A percentile compares a stretch with the other conserved stretches of the same genome.
Evolutionary conservation across 768 basidiomycete species (phyloP).

Genomic region (Tricholoma sp.): DNA sequence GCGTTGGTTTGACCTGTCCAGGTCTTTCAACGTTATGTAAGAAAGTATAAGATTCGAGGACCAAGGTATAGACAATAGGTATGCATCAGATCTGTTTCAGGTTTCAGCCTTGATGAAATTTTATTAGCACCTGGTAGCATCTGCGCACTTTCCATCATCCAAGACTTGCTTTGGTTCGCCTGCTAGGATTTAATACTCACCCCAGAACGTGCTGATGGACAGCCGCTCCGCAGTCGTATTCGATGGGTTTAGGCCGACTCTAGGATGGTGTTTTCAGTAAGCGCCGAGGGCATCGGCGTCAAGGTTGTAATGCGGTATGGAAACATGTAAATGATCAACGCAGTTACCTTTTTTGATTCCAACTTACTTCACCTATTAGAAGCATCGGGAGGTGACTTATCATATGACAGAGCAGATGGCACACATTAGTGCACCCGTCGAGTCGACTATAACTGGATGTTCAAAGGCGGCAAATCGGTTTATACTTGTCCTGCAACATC

Average conservation of each 20-base stretch:
- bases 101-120: background rate
- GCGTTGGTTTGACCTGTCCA: background rate
- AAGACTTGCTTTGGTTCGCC: background rate
- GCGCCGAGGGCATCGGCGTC: background rate
- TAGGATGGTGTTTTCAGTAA: background rate
- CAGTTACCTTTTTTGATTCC: background rate
- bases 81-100: background rate
- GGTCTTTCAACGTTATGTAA: background rate
- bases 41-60: background rate
- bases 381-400: background rate
- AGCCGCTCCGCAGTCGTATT: background rate
- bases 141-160: background rate
- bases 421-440: too few relatives aligned
- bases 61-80: background rate
- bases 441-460: too few relatives aligned
- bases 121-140: background rate
- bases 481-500: too few relatives aligned
- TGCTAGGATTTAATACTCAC: background rate
- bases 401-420: too few relatives aligned
- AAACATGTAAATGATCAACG: background rate
- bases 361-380: background rate
- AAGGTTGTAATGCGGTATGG: background rate
- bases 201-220: slow-evolving; percentile 1
- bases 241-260: background rate
- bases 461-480: too few relatives aligned